Evolutionary conservation across 129 eudicot species (phyloP).

Genomic region (Lactuca saligna): DNA sequence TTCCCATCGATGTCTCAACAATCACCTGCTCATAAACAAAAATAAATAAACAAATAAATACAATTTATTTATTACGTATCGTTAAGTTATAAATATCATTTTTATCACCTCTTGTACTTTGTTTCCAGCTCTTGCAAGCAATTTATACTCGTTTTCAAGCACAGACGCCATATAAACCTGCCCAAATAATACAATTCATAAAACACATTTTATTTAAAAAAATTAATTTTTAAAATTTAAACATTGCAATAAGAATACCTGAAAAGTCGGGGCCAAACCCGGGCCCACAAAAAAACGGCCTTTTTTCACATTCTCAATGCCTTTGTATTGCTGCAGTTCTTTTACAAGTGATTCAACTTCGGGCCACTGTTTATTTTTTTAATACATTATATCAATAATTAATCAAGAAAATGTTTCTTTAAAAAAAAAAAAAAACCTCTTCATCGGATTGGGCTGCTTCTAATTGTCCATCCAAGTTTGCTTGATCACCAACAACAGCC

Average conservation of each 20-base stretch:
- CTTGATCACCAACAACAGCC: conserved; percentile 64
- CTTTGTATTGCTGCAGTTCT: conserved; percentile 64
- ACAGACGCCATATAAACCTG: conserved; percentile 94
- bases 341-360: conserved; percentile 77
- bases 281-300: conserved; percentile 89
- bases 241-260: conserved; percentile 44
- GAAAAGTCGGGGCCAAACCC: conserved; percentile 94
- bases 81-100: neutral
- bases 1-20: conserved; percentile 67
- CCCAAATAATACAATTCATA: conserved; percentile 6
- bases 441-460: conserved; percentile 60
- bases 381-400: neutral
- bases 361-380: conserved; percentile 58
- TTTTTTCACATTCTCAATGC: conserved; percentile 68
- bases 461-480: conserved; percentile 46
- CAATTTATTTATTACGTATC: neutral
- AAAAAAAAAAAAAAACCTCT: conserved; percentile 47
- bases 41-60: neutral
- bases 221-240: neutral
- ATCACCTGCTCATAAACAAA: conserved; percentile 54
- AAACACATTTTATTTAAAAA: neutral
- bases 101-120: conserved; percentile 84
- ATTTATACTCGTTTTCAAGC: conserved; percentile 82
- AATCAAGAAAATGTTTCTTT: neutral
- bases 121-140: conserved; percentile 93